Evolutionary conservation across 768 basidiomycete genomes (phyloP).

Genomic region (Xerocomellus amylosporus): DNA sequence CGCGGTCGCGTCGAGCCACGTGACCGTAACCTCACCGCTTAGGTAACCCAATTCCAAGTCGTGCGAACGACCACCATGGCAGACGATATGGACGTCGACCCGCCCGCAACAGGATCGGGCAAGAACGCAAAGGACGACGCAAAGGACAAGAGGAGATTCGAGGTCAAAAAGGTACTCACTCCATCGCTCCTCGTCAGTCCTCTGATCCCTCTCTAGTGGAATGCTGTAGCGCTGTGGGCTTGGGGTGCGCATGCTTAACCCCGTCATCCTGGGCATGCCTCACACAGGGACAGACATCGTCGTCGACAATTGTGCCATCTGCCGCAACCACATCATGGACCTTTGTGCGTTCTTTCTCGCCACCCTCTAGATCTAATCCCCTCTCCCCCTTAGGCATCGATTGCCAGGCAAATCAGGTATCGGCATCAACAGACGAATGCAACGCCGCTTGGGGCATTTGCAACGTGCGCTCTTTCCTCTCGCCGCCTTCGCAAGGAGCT

Average conservation of each 20-base stretch:
- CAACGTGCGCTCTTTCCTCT: conserved; percentile 54
- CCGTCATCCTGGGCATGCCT: conserved; percentile 4
- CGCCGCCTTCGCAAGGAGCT: background rate
- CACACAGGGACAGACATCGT: conserved; percentile 72
- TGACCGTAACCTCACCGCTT: conserved; percentile 20
- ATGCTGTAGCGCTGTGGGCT: conserved; percentile 97
- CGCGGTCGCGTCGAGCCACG: conserved; percentile 41
- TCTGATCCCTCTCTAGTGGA: conserved; percentile 65
- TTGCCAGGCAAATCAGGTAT: conserved; percentile 98
- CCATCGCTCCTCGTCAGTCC: background rate
- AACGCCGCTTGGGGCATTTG: conserved; percentile 99
- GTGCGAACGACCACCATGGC: conserved; percentile 42
- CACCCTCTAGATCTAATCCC: conserved; percentile 1
- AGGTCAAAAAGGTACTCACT: conserved; percentile 90
- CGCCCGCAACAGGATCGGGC: conserved; percentile 33
- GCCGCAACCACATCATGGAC: conserved; percentile 99
- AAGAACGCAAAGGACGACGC: conserved; percentile 51
- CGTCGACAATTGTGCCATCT: conserved; percentile 99
- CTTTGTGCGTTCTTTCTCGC: conserved; percentile 63
- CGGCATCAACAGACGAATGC: conserved; percentile 93
- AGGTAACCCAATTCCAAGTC: conserved; percentile 10
- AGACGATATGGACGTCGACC: conserved; percentile 73
- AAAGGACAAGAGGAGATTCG: conserved; percentile 84
- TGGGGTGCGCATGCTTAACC: conserved; percentile 65
- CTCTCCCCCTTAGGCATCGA: conserved; percentile 75